Evolutionary conservation across 805 yeast species (phyloP).

Genomic region (Vanderwaltozyma yarrowii): DNA sequence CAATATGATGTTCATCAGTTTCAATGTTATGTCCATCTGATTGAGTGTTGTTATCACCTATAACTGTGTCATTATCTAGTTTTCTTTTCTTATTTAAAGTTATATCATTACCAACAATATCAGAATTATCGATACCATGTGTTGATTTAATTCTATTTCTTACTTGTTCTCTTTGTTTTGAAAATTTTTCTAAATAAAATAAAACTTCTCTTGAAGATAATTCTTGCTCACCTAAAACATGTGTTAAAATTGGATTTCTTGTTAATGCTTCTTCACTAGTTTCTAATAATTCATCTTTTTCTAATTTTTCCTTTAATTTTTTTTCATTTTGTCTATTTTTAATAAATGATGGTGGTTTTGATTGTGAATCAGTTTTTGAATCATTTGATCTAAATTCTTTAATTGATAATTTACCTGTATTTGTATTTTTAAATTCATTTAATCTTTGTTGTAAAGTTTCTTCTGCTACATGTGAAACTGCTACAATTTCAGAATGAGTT

Average conservation of each 20-base stretch:
- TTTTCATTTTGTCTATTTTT: slow-evolving; percentile 47
- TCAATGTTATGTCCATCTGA: no score
- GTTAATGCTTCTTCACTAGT: slow-evolving; percentile 32
- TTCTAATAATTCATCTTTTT: slow-evolving; percentile 17
- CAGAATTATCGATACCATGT: slow-evolving; percentile 25
- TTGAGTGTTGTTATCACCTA: no score
- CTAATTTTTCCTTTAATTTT: slow-evolving; percentile 29
- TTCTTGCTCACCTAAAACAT: slow-evolving; percentile 35
- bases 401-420: slow-evolving; percentile 64
- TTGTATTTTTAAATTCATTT: slow-evolving; percentile 74
- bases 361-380: slow-evolving; percentile 22
- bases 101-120: slow-evolving; percentile 11
- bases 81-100: slow-evolving; percentile 10
- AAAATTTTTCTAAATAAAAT: slow-evolving; percentile 26
- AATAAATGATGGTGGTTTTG: slow-evolving; percentile 78
- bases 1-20: slow-evolving; percentile 8
- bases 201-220: slow-evolving; percentile 38
- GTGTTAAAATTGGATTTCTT: slow-evolving; percentile 35
- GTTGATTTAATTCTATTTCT: slow-evolving; percentile 21
- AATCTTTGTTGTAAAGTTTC: slow-evolving; percentile 85
- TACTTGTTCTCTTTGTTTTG: slow-evolving; percentile 22
- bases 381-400: slow-evolving; percentile 53
- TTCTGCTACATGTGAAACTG: slow-evolving; percentile 91
- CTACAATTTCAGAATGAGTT: slow-evolving; percentile 87
- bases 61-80: slow-evolving; percentile 5